Evolutionary conservation across 139 green algal species (phyloP), one percentile per base, ranked within the genome.

Genomic region (Eudorina sp.): DNA sequence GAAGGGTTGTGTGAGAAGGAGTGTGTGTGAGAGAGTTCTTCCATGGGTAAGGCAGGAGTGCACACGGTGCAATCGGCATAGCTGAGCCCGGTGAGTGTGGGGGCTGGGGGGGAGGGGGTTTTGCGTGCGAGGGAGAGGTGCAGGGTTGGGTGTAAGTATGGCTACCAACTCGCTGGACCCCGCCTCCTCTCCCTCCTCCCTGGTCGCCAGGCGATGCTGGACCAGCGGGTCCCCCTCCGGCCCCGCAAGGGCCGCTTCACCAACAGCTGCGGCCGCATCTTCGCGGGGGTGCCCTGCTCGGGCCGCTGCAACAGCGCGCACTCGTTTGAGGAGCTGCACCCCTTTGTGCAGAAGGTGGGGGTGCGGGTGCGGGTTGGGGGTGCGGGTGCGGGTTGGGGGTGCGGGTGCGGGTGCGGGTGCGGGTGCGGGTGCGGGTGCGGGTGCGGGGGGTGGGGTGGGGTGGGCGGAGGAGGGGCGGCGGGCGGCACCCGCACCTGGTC

Each of bases 231-330:
- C 68, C 21, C 51, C 8, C 1, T 43, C 13, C 68, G 83, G 45
- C 83, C 81, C 27, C 81, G 83, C 38, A 13, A 6, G 27, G 83
- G 68, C 36, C 66, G 68, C 83, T 88, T 73, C 68, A 73, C 83
- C 51, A 60, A 88, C 83, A 58, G 5, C 23, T 88, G 83, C 83
- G 83, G 83, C 36, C 83, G 68, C 83, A 88, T 88, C 68, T 82
- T 88, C 38, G 83, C 68, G 41, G 51, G 51, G 7, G 34, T 72
- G 51, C 14, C 25, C 34, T 88, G 83, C 66, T 27, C 1, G 3
- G 46, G 31, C 25, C 48, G 48, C 34, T 81, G 68, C 83, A 81
- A 81, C 46, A 29, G 29, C 3, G 83, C 83, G 34, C 83, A 88
- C 66, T 40, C 41, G 9, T 81, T 88, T 9, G 48, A 45, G 11